Evolutionary conservation across 441 rosid species (phyloP), one percentile per base, ranked within the genome.

Genomic region (Arabidopsis lyrata): DNA sequence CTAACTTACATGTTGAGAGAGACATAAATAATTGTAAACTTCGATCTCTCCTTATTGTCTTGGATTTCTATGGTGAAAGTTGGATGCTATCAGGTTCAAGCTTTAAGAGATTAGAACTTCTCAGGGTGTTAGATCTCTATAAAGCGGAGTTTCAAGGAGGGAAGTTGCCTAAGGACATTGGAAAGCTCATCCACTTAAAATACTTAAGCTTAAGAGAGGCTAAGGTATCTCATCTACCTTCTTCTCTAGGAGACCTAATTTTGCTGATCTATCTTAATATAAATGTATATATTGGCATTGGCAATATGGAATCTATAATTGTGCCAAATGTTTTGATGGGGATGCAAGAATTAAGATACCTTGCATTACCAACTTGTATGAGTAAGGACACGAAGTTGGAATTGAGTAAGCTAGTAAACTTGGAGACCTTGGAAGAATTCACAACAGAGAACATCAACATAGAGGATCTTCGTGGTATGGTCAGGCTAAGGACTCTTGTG

Each of bases 131-230:
- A 45, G 18, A 45, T 49, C 39, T 56, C 41, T 9, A 0, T 4
- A 0, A 1, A n/a, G 7, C 61, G 3, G 2, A 2, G 0, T 56
- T 56, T 15, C 0, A 15, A 15, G 61, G 41, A 56, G 8, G 4
- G 60, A 55, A 55, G 1, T 32, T 56, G 8, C 24, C 41, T 9
- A n/a, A n/a, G n/a, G n/a, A n/a, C 13, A 32, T 56, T n/a, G 61
- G 61, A 15, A 32, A 31, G 3, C 61, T 56, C 61, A 27, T 56
- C 61, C 41, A 56, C 39, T 56, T 56, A 1, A 56, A 4, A 56
- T 56, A 56, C 1, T 32, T 56, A 3, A 56, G 20, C 24, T 56
- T 56, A 32, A 2, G 14, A 15, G 22, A 5, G 0, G 41, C 39
- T 4, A 4, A 1, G 61, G 14, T 56, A 56, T 8, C 3, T 14